These are phyloP conservation scores for Talinum fruticosum DNA, from an alignment of 148 eudicot species.

Conservation along the genomic window DNA sequence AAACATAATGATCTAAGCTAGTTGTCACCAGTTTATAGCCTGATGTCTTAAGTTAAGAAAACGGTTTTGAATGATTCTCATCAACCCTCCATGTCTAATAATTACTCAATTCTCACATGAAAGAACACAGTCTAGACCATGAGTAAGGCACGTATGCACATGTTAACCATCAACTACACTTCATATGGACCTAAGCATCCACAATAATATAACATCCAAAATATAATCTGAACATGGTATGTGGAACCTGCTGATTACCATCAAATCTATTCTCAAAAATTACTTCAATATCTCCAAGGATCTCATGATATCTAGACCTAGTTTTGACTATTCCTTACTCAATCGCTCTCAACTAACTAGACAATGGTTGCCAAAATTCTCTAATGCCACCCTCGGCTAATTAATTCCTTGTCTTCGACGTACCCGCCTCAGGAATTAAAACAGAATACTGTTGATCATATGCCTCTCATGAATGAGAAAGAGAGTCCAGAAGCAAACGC, in stretches of 20 bases:
- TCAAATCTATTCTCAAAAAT: background rate
- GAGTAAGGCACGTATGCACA: too few relatives aligned
- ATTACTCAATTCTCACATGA: background rate
- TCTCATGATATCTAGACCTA: background rate
- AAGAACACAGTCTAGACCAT: background rate
- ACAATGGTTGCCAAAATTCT: background rate
- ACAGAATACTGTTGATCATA: background rate
- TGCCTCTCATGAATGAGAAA: background rate
- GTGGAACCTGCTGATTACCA: background rate
- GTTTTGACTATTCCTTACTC: background rate
- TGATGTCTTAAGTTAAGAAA: background rate
- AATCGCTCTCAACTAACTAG: too few relatives aligned
- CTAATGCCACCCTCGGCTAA: background rate
- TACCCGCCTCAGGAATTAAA: background rate
- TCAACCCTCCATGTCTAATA: background rate
- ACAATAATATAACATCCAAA: background rate
- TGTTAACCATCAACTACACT: too few relatives aligned
- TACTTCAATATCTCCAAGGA: background rate
- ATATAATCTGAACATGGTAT: background rate
- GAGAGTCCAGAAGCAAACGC: background rate
- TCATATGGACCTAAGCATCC: background rate
- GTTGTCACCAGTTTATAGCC: too few relatives aligned
- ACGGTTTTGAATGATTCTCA: background rate
- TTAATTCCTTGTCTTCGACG: background rate
- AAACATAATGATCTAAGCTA: too few relatives aligned